These are phyloP conservation scores for Apiospora koreana DNA, from an alignment of 2,329 filamentous ascomycete genomes.

Conservation along the genomic window DNA sequence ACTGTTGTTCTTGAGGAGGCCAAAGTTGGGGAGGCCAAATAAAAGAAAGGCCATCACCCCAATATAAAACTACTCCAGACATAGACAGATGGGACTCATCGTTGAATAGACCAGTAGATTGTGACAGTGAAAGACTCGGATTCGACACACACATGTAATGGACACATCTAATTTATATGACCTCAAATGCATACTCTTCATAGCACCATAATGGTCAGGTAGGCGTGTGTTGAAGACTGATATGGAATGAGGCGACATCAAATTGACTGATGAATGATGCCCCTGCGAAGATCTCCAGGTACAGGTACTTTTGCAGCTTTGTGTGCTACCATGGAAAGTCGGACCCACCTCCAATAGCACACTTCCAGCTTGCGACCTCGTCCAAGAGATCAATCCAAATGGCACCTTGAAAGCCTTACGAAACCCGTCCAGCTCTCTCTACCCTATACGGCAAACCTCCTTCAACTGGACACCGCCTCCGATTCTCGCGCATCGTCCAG, in stretches of 20 bases:
- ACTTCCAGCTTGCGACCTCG: background rate
- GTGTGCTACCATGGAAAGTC: background rate
- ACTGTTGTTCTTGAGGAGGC: background rate
- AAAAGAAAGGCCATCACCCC: background rate
- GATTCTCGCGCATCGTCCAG: background rate
- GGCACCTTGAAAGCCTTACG: background rate
- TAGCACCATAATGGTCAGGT: background rate
- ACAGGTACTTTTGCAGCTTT: constrained; percentile 6
- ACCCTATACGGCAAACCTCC: background rate
- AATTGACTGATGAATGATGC: background rate
- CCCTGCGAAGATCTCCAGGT: constrained; percentile 2
- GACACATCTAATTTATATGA: background rate
- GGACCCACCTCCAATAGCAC: constrained; percentile 1
- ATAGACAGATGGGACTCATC: background rate
- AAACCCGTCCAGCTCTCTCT: background rate
- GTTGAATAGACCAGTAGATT: background rate
- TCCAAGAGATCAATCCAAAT: background rate
- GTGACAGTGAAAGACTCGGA: background rate
- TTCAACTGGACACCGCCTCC: background rate
- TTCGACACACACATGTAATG: no score
- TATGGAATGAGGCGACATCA: background rate
- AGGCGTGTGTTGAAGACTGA: background rate
- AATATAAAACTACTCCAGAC: background rate
- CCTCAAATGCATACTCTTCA: no score
- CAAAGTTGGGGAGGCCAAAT: background rate